Percentiles rank a stretch among this genome's conserved stretches.
These are phyloP conservation scores for Thermomyces lanuginosus DNA, from an alignment of 2,329 filamentous ascomycete genomes.

Conservation along the genomic window DNA sequence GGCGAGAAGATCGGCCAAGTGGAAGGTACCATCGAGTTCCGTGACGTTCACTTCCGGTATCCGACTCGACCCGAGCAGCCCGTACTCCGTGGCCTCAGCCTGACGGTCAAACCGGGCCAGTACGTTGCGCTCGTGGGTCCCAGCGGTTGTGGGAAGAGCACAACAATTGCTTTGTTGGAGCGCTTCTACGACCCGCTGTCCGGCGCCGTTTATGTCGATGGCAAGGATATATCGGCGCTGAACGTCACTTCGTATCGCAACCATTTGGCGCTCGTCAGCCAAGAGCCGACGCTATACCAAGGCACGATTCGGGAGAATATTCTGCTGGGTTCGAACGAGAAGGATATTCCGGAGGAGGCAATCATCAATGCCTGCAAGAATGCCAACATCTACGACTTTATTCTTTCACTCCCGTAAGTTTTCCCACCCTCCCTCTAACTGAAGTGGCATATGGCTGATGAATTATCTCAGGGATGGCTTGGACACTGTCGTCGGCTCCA, in stretches of 20 bases:
- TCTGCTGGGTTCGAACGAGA: conserved; percentile 53
- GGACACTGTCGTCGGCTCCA: conserved; percentile 69
- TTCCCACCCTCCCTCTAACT: conserved; percentile 1
- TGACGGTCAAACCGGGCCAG: conserved; percentile 31
- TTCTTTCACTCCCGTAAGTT: conserved; percentile 56
- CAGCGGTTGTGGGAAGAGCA: conserved; percentile 85
- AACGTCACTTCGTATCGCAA: conserved; percentile 77
- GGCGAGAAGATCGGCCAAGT: conserved; percentile 48
- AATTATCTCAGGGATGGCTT: conserved; percentile 48
- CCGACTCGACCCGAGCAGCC: conserved; percentile 80
- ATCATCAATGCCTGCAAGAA: conserved; percentile 70
- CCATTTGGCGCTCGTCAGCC: conserved; percentile 72
- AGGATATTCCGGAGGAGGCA: conserved; percentile 52
- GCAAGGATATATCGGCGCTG: conserved; percentile 60
- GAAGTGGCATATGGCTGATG: conserved; percentile 8
- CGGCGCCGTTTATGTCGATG: conserved; percentile 69
- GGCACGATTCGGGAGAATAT: conserved; percentile 86
- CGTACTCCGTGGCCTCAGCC: conserved; percentile 69
- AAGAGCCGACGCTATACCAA: conserved; percentile 89
- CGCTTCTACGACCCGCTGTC: conserved; percentile 83
- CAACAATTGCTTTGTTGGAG: conserved; percentile 79
- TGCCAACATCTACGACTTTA: conserved; percentile 86
- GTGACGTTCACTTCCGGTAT: conserved; percentile 86
- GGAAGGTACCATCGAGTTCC: conserved; percentile 72
- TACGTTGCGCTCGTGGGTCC: conserved; percentile 71